Percentiles rank a stretch among this genome's conserved stretches.
Conservation (phyloP, 164 flowering plant genomes). For the Buxus sempervirens region DNA sequence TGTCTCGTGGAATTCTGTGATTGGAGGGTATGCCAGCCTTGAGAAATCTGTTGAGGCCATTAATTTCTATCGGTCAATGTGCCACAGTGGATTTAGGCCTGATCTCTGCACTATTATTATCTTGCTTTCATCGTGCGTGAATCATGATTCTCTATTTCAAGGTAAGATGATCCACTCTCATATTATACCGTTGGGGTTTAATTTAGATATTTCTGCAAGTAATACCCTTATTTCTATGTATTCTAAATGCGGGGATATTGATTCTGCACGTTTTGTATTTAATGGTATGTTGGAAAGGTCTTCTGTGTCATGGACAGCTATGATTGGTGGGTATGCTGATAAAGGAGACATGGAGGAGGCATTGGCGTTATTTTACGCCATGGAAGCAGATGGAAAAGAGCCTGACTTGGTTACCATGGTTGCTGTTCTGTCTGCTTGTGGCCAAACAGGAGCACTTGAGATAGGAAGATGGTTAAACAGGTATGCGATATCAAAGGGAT, state of each 20-base stretch:
- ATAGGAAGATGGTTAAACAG: conserved; percentile 39
- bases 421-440: conserved; percentile 40
- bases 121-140: conserved; percentile 27
- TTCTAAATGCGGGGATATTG: conserved; percentile 32
- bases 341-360: conserved; percentile 39
- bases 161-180: conserved; percentile 37
- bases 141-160: conserved; percentile 15
- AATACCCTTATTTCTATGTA: conserved; percentile 49
- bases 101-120: conserved; percentile 37
- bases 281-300: conserved; percentile 29
- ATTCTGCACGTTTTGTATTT: conserved; percentile 31
- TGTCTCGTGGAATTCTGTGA: conserved; percentile 49
- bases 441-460: conserved; percentile 38
- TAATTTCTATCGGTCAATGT: conserved; percentile 22
- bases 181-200: conserved; percentile 31
- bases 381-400: conserved; percentile 33
- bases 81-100: conserved; percentile 28
- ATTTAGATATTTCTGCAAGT: conserved; percentile 21
- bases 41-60: conserved; percentile 16
- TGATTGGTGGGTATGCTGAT: conserved; percentile 45
- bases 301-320: conserved; percentile 45
- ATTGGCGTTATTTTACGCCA: conserved; percentile 26
- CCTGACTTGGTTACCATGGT: conserved; percentile 44
- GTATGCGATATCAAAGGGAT: conserved; percentile 25
- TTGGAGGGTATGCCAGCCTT: conserved; percentile 27